Evolutionary conservation across 768 basidiomycete genomes (phyloP), one percentile per base, ranked within the genome.

Genomic region (Tricholoma sp.): DNA sequence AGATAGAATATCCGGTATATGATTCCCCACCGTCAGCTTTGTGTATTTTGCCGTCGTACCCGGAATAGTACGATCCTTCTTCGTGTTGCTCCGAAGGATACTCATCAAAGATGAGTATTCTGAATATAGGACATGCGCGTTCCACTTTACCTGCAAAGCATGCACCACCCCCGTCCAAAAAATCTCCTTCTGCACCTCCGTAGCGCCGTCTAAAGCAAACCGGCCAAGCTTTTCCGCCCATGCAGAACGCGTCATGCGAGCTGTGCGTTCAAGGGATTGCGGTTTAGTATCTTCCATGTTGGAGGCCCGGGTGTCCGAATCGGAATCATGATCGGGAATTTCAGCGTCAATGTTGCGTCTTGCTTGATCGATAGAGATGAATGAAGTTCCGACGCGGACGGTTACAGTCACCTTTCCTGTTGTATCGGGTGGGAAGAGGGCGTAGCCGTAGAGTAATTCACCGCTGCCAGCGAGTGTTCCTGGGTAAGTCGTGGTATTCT

Each of bases 11-110:
- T 0, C 89, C 89, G 0, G 84, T 88, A 62, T 91, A 91, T 0
- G 87, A 89, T n/a, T 74, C 71, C 16, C 86, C 83, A 5, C 62
- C 67, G 16, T 62, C 59, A 12, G 59, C 59, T 27, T 78, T 66
- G 50, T 89, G 86, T 0, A 91, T 70, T 5, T 69, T 58, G 52
- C 87, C 82, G 55, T 89, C 85, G 57, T 92, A 91, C 0, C 82
- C 91, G 5, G 89, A 91, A 68, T 87, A 93, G 68, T 92, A 91
- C 5, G 63, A 67, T 3, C 80, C 81, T 39, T 78, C 72, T 66
- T 92, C 90, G 59, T 79, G 74, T 58, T 88, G 82, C 65, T 91
- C 89, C 62, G 85, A 87, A 0, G 91, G 91, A 61, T 89, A 91
- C 83, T 91, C 69, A 7, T n/a, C 18, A n/a, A 12, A 12, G 53